Percentiles rank a stretch among this genome's conserved stretches.
Evolutionary conservation across 2,329 filamentous ascomycete species (phyloP).

Genomic region (Aureobasidium melanogenum): DNA sequence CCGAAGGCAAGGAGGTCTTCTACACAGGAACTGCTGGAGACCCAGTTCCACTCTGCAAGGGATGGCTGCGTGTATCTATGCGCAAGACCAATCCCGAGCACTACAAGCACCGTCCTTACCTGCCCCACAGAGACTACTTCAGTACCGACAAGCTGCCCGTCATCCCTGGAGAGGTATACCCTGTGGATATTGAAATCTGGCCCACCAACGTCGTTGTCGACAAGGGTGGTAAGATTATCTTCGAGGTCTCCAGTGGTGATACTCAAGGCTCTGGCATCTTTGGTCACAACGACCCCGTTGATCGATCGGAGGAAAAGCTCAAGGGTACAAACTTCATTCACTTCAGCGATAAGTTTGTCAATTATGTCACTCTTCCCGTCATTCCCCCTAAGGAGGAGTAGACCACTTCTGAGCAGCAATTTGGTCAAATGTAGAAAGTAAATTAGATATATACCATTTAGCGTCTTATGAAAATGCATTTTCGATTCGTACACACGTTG

Average conservation of each 20-base stretch:
- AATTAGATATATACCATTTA: neutral
- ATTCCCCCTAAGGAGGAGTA: conserved; percentile 33
- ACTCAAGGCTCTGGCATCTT: conserved; percentile 54
- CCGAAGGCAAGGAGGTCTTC: conserved; percentile 47
- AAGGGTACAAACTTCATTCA: conserved; percentile 46
- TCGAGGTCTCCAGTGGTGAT: conserved; percentile 49
- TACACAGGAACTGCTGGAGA: conserved; percentile 61
- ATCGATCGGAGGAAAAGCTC: conserved; percentile 36
- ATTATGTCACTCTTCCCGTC: conserved; percentile 46
- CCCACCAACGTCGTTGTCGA: conserved; percentile 52
- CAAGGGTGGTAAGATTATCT: conserved; percentile 44
- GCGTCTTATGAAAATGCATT: neutral
- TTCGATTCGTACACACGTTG: neutral
- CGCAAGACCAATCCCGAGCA: conserved; percentile 46
- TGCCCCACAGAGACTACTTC: conserved; percentile 52
- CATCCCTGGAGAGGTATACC: conserved; percentile 46
- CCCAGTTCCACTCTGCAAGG: conserved; percentile 53
- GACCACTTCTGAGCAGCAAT: neutral
- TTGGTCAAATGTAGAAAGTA: neutral
- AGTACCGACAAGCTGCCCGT: conserved; percentile 49
- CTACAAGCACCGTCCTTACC: conserved; percentile 43
- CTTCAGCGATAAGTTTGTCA: conserved; percentile 40
- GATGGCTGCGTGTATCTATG: conserved; percentile 52
- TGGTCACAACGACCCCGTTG: conserved; percentile 41
- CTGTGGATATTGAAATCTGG: conserved; percentile 56